Conservation (phyloP, 495 filamentous ascomycete genomes). For the Pyrenopolyporus hunteri region DNA sequence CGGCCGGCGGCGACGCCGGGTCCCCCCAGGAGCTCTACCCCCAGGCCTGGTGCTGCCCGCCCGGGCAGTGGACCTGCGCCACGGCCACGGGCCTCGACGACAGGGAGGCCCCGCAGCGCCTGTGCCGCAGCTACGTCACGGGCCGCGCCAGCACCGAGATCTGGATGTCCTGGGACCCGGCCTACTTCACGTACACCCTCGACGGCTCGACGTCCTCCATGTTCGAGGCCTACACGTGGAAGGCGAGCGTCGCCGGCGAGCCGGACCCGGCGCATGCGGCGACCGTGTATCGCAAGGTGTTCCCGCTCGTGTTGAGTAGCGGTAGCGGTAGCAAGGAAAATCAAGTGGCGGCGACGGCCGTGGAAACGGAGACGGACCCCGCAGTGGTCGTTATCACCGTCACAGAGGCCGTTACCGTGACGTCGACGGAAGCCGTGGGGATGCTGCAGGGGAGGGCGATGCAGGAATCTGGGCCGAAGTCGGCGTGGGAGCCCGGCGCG, state of each 20-base stretch:
- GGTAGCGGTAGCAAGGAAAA: neutral
- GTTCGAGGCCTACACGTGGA: constrained; percentile 23
- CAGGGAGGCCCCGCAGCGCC: constrained; percentile 15
- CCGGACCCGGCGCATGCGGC: constrained; percentile 18
- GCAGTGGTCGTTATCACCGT: neutral
- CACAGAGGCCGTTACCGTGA: neutral
- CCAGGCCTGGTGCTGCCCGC: constrained; percentile 32
- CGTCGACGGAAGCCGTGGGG: neutral
- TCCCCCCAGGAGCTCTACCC: constrained; percentile 11
- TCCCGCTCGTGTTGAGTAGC: constrained; percentile 17
- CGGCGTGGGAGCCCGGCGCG: neutral
- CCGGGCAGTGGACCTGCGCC: constrained; percentile 26
- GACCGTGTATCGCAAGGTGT: constrained; percentile 28
- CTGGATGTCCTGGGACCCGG: constrained; percentile 30
- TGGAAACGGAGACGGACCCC: neutral
- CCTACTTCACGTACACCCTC: neutral
- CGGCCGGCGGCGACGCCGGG: neutral
- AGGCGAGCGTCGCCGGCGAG: constrained; percentile 4
- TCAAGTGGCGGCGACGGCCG: neutral
- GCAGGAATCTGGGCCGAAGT: neutral
- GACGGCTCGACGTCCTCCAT: neutral
- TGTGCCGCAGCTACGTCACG: constrained; percentile 14
- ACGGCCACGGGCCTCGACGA: constrained; percentile 15
- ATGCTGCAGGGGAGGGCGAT: neutral
- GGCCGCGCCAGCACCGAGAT: neutral